phyloP scores from a whole-genome alignment of 768 basidiomycete species.

The Boletus coccyginus region DNA sequence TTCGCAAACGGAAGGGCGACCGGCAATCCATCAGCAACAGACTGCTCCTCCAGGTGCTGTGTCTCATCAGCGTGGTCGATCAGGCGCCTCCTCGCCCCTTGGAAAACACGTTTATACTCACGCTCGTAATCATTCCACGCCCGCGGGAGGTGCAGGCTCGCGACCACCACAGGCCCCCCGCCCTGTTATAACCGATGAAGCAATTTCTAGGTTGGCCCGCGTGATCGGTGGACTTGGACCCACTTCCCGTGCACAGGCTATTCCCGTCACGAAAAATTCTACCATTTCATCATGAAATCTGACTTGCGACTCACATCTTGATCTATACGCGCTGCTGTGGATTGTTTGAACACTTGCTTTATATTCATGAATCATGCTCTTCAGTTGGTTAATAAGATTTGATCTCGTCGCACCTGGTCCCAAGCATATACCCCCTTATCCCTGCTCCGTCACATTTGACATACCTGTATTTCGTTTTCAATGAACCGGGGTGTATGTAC shows the following conservation, averaged over 20 bases:
- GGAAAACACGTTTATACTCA: conserved; percentile 36
- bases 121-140: conserved; percentile 64
- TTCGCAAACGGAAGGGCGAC: conserved; percentile 55
- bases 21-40: conserved; percentile 30
- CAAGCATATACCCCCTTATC: conserved; percentile 23
- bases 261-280: conserved; percentile 27
- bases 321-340: conserved; percentile 11
- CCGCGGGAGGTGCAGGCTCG: conserved; percentile 37
- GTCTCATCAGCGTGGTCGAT: conserved; percentile 37
- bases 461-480: conserved; percentile 22
- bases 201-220: conserved; percentile 61
- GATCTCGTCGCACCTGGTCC: conserved; percentile 13
- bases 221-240: conserved; percentile 48
- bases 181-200: conserved; percentile 73
- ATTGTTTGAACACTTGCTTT: conserved; percentile 11
- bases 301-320: conserved; percentile 3
- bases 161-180: conserved; percentile 47
- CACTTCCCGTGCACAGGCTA: conserved; percentile 23
- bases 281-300: conserved; percentile 23
- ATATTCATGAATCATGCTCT: conserved; percentile 5
- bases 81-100: conserved; percentile 45
- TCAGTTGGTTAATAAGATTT: conserved; percentile 17
- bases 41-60: conserved; percentile 21
- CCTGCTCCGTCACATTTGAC: conserved; percentile 11
- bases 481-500: conserved; percentile 18